Evolutionary conservation across 305 asterid species (phyloP), one percentile per base, ranked within the genome.

Genomic region (Striga hermonthica): DNA sequence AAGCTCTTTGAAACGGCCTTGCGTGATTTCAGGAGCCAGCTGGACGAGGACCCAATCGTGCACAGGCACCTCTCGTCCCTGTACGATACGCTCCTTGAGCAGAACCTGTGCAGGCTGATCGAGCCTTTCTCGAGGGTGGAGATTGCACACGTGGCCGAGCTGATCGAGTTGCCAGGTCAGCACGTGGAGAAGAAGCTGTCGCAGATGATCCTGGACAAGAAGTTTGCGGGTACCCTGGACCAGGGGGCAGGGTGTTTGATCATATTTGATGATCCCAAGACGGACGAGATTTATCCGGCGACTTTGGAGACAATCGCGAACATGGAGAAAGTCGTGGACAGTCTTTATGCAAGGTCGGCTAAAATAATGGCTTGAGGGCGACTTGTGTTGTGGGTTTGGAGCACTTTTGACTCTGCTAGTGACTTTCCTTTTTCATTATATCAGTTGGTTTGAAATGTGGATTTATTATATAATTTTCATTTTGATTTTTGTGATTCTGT

Each of bases 211-310:
- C 77, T 84, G 56, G 91, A 84, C 14, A 84, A 84, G 83, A 84
- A 84, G 75, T 82, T 84, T 75, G 88, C 84, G 3, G 91, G 91
- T 64, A 84, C 91, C n/a, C 76, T 84, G 28, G 91, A 84, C 73
- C 91, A 84, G 50, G 91, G 91, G 16, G 91, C 84, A 8, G 91
- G 91, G 58, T 84, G 91, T 68, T 70, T 84, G 1, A 70, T 84
- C 69, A 82, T 82, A 66, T 84, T 84, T 12, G 88, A 82, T 34
- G 88, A 84, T 73, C 81, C 88, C 5, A 84, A 84, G 76, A 82
- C 86, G 0, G 88, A 84, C 43, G 91, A 86, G 0, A 80, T 84
- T 54, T 84, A 84, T 58, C 83, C 85, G 3, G 85, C 83, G 0
- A 78, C 91, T 1, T 56, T 84, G 48, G 91, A 84, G 70, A 84